Conservation (phyloP, 2,329 filamentous ascomycete genomes). For the Botrytis fragariae region DNA sequence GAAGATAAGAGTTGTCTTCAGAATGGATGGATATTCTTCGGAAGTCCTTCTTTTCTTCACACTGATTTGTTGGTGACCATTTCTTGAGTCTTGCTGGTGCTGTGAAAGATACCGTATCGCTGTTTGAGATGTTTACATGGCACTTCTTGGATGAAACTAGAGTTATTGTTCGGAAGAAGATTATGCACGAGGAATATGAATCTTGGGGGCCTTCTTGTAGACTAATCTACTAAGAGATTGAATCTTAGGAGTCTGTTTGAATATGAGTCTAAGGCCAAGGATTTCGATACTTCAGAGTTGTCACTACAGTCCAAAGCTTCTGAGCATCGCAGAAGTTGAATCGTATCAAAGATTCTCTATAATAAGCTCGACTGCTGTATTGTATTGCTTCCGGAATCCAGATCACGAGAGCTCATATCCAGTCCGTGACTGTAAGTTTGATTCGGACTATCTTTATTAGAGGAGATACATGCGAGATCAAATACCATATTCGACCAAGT, state of each 20-base stretch:
- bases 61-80: accelerated
- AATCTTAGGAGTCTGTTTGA: background rate
- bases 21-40: accelerated
- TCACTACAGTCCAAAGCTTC: background rate
- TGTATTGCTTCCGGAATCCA: background rate
- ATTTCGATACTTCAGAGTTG: no score
- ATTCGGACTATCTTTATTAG: background rate
- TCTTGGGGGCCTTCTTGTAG: no score
- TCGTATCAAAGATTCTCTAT: no score
- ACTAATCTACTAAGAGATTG: accelerated
- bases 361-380: accelerated
- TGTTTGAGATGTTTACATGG: no score
- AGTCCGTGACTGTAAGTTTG: background rate
- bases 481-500: background rate
- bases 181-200: no score
- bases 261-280: background rate
- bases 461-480: background rate
- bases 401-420: no score
- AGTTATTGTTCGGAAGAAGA: no score
- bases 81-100: no score
- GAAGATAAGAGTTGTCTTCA: no score
- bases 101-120: no score
- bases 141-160: accelerated
- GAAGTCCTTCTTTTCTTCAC: no score
- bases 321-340: no score